Evolutionary conservation across 2,329 filamentous ascomycete genomes (phyloP), one percentile per base, ranked within the genome.

Genomic region (Alternaria gaisen): DNA sequence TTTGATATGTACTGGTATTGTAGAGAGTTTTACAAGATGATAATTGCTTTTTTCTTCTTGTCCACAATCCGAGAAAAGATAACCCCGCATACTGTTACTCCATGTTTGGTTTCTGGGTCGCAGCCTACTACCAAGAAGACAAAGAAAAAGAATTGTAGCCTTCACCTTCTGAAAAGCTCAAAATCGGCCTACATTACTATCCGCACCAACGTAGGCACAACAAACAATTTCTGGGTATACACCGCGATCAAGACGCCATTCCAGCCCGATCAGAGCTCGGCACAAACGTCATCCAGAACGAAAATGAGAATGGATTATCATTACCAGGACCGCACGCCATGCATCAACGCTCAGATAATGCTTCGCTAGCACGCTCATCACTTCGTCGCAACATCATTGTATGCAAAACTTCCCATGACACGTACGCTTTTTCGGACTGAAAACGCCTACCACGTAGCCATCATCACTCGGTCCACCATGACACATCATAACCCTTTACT

Each of bases 91-190:
- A 34, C 14, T 36, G 5, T 14, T 36, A 6, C 28, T 30, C 28
- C 28, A 11, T 30, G 9, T 11, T 30, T 30, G 9, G 4, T 30
- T 11, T 0, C 0, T 2, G 9, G 28, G 28, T 11, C 12, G 1
- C 0, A 11, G 11, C 4, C 11, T 10, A 10, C 28, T 5, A 11
- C 10, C 5, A 30, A 30, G 9, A 30, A 30, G 28, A 30, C 9
- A 30, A 30, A 12, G 28, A 11, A 12, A 30, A 30, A 12, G 1
- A 2, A 4, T 30, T 7, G 1, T 2, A 7, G 6, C 7, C 24
- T 24, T 7, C 1, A 24, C 24, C 7, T 24, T 24, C 0, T 24
- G 24, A 0, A 0, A 0, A 24, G 24, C 24, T 26, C 6, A 26
- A 26, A 0, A 8, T 0, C 7, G 24, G 24, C 24, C 28, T 30